A percentile compares a stretch with the other conserved stretches of the same genome.
These are phyloP conservation scores for Clonostachys byssicola DNA, from an alignment of 2,329 filamentous ascomycete species.

Conservation along the genomic window DNA sequence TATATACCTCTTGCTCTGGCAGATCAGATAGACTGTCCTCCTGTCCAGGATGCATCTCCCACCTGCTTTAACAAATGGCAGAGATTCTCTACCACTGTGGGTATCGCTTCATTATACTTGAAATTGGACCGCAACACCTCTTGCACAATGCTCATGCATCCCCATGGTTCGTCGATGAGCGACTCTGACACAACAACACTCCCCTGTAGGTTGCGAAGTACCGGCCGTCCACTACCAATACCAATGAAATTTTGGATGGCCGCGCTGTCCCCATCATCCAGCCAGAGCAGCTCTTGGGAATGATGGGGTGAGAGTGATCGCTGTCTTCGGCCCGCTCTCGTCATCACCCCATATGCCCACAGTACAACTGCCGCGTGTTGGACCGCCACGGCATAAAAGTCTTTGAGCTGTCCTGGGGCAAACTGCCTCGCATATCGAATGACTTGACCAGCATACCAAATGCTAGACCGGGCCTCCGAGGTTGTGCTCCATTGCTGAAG, in stretches of 20 bases:
- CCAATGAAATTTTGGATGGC: conserved; percentile 52
- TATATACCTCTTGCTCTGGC: too few species aligned
- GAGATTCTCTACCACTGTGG: conserved; percentile 65
- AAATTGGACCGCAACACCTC: conserved; percentile 53
- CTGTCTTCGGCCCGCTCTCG: conserved; percentile 29
- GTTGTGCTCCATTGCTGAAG: conserved; percentile 56
- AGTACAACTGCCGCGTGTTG: conserved; percentile 65
- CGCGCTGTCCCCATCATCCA: conserved; percentile 52
- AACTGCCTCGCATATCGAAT: conserved; percentile 55
- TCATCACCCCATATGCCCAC: conserved; percentile 65
- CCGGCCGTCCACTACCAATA: conserved; percentile 49
- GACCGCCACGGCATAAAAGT: conserved; percentile 65
- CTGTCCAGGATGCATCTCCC: conserved; percentile 41
- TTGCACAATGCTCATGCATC: conserved; percentile 55
- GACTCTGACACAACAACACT: conserved; percentile 24
- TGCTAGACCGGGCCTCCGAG: conserved; percentile 49
- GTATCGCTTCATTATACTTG: conserved; percentile 33
- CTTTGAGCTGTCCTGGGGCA: conserved; percentile 48
- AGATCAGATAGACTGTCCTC: too few species aligned
- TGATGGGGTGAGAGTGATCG: conserved; percentile 20
- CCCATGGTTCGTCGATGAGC: conserved; percentile 49
- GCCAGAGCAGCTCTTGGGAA: conserved; percentile 34
- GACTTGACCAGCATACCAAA: conserved; percentile 67
- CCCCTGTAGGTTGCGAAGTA: conserved; percentile 31
- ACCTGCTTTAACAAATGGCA: conserved; percentile 60